Evolutionary conservation across 148 eudicot species (phyloP), one percentile per base, ranked within the genome.

Genomic region (Chenopodium album): DNA sequence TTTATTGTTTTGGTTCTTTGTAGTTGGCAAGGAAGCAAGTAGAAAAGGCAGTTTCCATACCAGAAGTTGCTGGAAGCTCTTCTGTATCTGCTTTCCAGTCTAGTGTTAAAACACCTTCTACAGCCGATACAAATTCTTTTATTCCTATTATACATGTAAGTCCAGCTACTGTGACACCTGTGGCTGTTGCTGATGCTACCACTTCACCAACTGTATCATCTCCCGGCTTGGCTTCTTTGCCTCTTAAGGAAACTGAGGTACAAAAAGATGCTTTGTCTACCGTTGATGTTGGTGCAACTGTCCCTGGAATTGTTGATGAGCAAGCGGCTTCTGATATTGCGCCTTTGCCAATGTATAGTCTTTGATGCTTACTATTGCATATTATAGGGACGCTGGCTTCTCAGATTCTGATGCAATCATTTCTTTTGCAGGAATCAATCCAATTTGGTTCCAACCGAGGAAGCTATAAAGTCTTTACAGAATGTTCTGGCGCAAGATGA

Each of bases 21-120:
- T 85, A 97, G 99, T 76, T 89, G 82, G 98, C 96, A 67, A 92
- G 99, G 56, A 93, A 91, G 83, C 89, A 84, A 78, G 85, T 86
- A 75, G 92, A 84, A 76, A 78, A 77, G 82, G 86, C 86, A 20
- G 84, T 87, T 31, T 54, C 16, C 66, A 77, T 52, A 60, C 73
- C 72, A 82, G 87, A 67, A 76, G 87, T 83, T 71, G 76, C 84
- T 56, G 83, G 70, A 77, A 81, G 76, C 84, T 65, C 84, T 75
- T 68, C 89, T 52, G 88, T 74, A 81, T 76, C 87, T 67, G 87
- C 79, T 54, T 66, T 91, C 73, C 72, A 75, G 31, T 79, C 90
- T 83, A 78, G 74, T 22, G 54, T 81, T 50, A 84, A 82, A 87
- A 79, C 82, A 80, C 84, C 90, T 72, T 73, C 80, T 26, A 76